These are phyloP conservation scores for Cadophora luteo-olivacea DNA, from an alignment of 2,329 filamentous ascomycete species.

Conservation along the genomic window DNA sequence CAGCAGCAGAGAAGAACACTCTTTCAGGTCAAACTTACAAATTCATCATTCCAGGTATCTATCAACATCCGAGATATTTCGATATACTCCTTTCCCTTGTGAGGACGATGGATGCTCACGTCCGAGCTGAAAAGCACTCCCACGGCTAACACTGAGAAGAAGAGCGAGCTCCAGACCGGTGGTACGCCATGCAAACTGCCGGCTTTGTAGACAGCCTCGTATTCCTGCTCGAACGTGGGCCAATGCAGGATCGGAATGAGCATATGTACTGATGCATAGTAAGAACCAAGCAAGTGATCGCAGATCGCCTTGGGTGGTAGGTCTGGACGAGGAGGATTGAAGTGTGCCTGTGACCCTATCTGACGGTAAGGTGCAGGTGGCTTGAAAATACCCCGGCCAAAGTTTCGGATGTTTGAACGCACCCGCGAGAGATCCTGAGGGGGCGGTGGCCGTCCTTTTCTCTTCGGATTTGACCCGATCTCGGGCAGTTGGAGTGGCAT, in stretches of 20 bases:
- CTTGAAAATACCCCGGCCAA: slow-evolving; percentile 81
- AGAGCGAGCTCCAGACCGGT: slow-evolving; percentile 76
- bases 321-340: slow-evolving; percentile 63
- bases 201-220: slow-evolving; percentile 76
- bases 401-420: slow-evolving; percentile 73
- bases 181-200: slow-evolving; percentile 66
- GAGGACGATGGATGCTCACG: slow-evolving; percentile 59
- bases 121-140: slow-evolving; percentile 76
- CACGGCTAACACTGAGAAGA: slow-evolving; percentile 84
- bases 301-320: slow-evolving; percentile 74
- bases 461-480: slow-evolving; percentile 69
- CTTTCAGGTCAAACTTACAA: slow-evolving; percentile 49
- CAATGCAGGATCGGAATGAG: slow-evolving; percentile 89
- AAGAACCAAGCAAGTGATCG: slow-evolving; percentile 77
- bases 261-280: slow-evolving; percentile 77
- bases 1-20: too few species aligned
- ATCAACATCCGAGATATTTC: slow-evolving; percentile 73
- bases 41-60: slow-evolving; percentile 83
- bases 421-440: slow-evolving; percentile 75
- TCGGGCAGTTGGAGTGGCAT: slow-evolving; percentile 64
- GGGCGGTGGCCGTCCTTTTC: slow-evolving; percentile 64
- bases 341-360: slow-evolving; percentile 53
- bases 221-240: slow-evolving; percentile 78
- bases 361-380: slow-evolving; percentile 73
- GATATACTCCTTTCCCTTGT: slow-evolving; percentile 69